These are phyloP conservation scores for Fusarium poae DNA, from an alignment of 2,329 filamentous ascomycete genomes.

Conservation along the genomic window DNA sequence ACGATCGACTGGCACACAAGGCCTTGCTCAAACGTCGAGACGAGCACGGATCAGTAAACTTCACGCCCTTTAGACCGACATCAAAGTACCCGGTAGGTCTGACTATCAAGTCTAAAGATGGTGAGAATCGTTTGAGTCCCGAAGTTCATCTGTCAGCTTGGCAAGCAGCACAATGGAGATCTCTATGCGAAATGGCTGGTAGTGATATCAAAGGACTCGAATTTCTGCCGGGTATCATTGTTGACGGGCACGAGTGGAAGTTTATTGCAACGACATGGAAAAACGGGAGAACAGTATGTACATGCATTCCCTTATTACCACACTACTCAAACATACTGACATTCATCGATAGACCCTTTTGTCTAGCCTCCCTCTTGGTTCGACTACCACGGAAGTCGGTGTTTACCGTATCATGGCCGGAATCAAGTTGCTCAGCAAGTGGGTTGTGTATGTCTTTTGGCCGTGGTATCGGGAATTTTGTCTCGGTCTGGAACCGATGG, in stretches of 20 bases:
- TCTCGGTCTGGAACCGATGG: neutral
- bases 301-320: neutral
- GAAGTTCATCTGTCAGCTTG: neutral
- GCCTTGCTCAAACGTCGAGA: neutral
- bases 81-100: neutral
- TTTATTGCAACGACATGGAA: neutral
- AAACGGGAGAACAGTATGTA: neutral
- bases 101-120: neutral
- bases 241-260: neutral
- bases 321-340: neutral
- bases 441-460: neutral
- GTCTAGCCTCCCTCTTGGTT: neutral
- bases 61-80: neutral
- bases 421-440: neutral
- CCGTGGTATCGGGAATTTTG: neutral
- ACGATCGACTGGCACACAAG: neutral
- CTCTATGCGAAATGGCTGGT: too few species aligned
- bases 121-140: neutral
- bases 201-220: neutral
- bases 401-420: neutral
- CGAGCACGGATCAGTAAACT: neutral
- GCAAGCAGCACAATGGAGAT: neutral
- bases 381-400: neutral
- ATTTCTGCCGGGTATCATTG: neutral
- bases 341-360: neutral